A percentile compares a stretch with the other conserved stretches of the same genome.
Evolutionary conservation across 495 filamentous ascomycete species (phyloP).

Genomic region (Aspergillus cristatus): DNA sequence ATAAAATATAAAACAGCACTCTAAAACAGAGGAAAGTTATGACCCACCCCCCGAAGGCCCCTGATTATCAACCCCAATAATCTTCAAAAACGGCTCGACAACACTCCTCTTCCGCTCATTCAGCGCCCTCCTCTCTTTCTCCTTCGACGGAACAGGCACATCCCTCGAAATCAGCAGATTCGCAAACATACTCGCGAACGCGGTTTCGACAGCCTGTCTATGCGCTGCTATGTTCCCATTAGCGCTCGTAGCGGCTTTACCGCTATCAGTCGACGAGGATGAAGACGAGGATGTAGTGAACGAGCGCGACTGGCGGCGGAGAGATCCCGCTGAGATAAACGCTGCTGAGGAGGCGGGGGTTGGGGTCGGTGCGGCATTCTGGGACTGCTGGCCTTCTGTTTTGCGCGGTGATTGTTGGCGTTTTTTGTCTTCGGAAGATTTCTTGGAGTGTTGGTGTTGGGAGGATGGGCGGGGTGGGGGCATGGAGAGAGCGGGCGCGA

Average conservation of each 20-base stretch:
- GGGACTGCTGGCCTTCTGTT: neutral
- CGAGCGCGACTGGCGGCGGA: slow-evolving; percentile 23
- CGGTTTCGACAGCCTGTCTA: slow-evolving; percentile 28
- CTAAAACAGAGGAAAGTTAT: neutral
- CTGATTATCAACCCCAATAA: slow-evolving; percentile 30
- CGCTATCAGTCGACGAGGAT: too few species aligned
- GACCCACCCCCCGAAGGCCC: slow-evolving; percentile 30
- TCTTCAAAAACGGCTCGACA: slow-evolving; percentile 38
- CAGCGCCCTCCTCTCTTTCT: slow-evolving; percentile 32
- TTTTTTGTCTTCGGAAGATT: slow-evolving; percentile 5
- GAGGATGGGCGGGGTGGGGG: slow-evolving; percentile 1
- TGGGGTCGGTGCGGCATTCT: slow-evolving; percentile 3
- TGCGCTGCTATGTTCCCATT: too few species aligned
- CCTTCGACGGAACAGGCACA: slow-evolving; percentile 24
- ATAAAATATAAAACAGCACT: too few species aligned
- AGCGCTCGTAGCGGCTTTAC: too few species aligned
- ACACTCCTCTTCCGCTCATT: slow-evolving; percentile 33
- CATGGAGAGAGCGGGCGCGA: slow-evolving; percentile 26
- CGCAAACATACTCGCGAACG: slow-evolving; percentile 25
- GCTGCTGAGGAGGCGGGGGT: slow-evolving; percentile 18
- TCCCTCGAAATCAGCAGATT: slow-evolving; percentile 25
- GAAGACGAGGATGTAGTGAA: slow-evolving; percentile 11
- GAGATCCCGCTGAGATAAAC: slow-evolving; percentile 24
- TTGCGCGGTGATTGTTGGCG: slow-evolving; percentile 4
- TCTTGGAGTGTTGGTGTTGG: neutral